Evolutionary conservation across 768 basidiomycete species (phyloP).

Genomic region (Coprinopsis strossmayeri): DNA sequence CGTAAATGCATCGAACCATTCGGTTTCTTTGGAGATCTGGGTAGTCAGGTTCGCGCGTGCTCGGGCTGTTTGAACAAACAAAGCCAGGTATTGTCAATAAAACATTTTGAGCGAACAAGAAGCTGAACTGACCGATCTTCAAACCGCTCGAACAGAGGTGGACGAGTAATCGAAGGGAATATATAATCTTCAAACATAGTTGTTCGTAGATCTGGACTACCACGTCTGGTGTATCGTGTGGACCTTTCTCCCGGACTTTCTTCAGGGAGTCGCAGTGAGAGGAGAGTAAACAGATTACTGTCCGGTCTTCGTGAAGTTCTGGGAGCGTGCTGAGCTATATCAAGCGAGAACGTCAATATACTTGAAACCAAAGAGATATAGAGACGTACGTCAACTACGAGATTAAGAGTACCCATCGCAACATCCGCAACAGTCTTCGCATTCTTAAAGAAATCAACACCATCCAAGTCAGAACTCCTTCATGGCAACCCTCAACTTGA

Average conservation of each 20-base stretch:
- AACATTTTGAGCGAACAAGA: not conserved
- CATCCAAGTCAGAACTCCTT: no score
- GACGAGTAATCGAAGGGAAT: slow-evolving; percentile 1
- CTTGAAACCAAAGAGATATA: not conserved
- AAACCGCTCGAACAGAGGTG: not conserved
- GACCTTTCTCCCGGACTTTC: not conserved
- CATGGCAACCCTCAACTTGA: no score
- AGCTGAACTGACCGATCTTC: not conserved
- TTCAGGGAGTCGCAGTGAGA: not conserved
- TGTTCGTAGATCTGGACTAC: slow-evolving; percentile 1
- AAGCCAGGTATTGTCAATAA: not conserved
- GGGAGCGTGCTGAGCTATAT: not conserved
- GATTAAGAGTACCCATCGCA: not conserved
- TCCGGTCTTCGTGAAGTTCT: not conserved
- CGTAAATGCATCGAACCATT: not conserved
- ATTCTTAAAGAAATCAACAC: not conserved
- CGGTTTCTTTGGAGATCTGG: not conserved
- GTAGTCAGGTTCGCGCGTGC: not conserved
- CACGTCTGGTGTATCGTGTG: not conserved
- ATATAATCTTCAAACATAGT: not conserved
- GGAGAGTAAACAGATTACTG: not conserved
- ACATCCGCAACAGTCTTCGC: slow-evolving; percentile 4
- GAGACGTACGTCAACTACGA: not conserved
- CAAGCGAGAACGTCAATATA: not conserved
- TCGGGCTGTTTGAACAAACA: not conserved